A percentile compares a stretch with the other conserved stretches of the same genome.
These are phyloP conservation scores for Boletus fagicola DNA, from an alignment of 768 basidiomycete species.

Conservation along the genomic window DNA sequence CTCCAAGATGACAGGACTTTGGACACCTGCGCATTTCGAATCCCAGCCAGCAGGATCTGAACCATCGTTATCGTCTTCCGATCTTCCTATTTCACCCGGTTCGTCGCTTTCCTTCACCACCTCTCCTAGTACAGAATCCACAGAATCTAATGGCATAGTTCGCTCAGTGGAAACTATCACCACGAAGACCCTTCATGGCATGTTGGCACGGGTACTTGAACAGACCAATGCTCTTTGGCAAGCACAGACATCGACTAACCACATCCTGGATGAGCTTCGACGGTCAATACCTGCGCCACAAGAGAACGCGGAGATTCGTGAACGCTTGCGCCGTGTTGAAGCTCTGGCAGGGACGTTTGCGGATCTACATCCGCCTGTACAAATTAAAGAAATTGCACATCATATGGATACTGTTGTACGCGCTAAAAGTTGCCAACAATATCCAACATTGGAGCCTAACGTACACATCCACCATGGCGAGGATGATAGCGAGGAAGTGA, in stretches of 20 bases:
- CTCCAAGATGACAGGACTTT: background rate
- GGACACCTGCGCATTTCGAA: background rate
- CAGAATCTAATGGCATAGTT: conserved; percentile 27
- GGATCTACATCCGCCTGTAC: background rate
- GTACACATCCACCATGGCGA: background rate
- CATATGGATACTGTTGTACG: background rate
- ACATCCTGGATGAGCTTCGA: conserved; percentile 57
- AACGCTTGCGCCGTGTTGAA: conserved; percentile 23
- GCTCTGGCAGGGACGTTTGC: conserved; percentile 6
- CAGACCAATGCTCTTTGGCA: conserved; percentile 58
- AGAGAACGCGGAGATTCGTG: conserved; percentile 39
- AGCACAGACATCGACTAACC: conserved; percentile 56
- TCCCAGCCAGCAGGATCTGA: background rate
- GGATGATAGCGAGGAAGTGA: background rate
- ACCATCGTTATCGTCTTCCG: background rate
- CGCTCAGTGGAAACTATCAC: conserved; percentile 27
- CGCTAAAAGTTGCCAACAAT: background rate
- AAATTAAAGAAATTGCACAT: background rate
- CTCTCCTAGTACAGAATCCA: background rate
- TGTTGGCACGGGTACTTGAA: conserved; percentile 54
- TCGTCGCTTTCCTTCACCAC: background rate
- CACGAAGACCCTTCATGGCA: conserved; percentile 46
- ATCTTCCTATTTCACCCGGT: background rate
- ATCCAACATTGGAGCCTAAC: background rate
- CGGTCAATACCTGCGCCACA: conserved; percentile 37